Base-by-base conservation (phyloP, 2,329 filamentous ascomycete genomes). In the Neonectria sp. region DNA sequence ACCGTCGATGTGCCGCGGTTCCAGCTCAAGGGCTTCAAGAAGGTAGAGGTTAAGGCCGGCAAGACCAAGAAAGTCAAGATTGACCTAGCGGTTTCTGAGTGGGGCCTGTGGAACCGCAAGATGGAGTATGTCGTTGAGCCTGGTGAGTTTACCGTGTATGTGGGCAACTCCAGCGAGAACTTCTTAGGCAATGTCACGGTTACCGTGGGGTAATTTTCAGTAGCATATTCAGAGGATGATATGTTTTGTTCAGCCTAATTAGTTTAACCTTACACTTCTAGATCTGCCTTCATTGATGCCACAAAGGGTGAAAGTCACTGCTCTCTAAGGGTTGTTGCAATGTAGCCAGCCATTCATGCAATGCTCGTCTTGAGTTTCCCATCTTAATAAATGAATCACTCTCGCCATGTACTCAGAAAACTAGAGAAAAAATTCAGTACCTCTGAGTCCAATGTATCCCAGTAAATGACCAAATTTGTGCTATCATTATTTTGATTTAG, bases 51-150 rank as follows among this genome's bases (percentile, higher is more conserved):
- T 63, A 85, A 85, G 60, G 87, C 90, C 2, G 90, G 90, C 0
- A 83, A 89, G 76, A 91, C 87, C 1, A 82, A 86, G 71, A 86
- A 78, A 6, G 82, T 86, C 43, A 74, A 80, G 37, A 82, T 92
- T 29, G 82, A 86, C 37, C 74, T 84, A 56, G 84, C 87, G 67
- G 90, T 92, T 76, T 85, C 88, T 12, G 77, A 86, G 27, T 83
- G 91, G 68, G 86, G 86, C 11, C 82, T 90, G 1, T 90, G 89
- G 52, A 81, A 90, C 76, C 87, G 84, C 0, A 84, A 85, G 68
- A 92, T 93, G 90, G 81, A 91, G 77, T 94, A 94, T 78, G 90
- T 93, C 27, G 91, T 94, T 43, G 92, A 94, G 84, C 87, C 88
- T 3, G 92, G 92, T 2, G 86, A 90, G 46, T 94, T 94, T 77